Base-by-base conservation (phyloP, 2,329 filamentous ascomycete species). In the Emydomyces testavorans region DNA sequence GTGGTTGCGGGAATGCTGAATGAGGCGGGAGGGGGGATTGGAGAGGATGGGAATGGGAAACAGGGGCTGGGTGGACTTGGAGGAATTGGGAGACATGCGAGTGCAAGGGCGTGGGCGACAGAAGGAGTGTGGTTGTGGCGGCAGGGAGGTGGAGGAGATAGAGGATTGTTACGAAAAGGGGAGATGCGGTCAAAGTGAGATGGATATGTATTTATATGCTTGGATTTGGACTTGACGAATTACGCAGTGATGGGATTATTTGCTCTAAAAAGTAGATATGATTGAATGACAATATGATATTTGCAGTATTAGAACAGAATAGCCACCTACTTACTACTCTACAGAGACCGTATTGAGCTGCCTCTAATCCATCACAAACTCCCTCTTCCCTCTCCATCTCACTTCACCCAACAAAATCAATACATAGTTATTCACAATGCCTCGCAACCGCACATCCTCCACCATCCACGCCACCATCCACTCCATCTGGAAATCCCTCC, bases 61-160 rank as follows among this genome's bases (percentile, higher is more conserved):
- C 5, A 23, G n/a, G 34, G 11, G 50, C 40, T 20, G 32, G 37
- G 18, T 32, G 49, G 10, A 49, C 29, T 44, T 42, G 61, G 58
- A 4, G 57, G 62, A 4, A 57, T 67, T 51, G 65, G 66, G 4
- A 60, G 80, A 0, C 89, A 95, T 71, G 71, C 83, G 50, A 90
- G 86, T 49, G 86, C 85, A 42, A 78, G 80, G 58, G 82, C 83
- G 0, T 94, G 89, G 72, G 89, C 90, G 8, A 80, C 83, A 2
- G 90, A 96, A 64, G 89, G 88, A 1, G 68, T 95, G 13, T 95
- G 90, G 89, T 65, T 94, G 52, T 89, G 86, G 86, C 55, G 83
- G 73, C 60, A 83, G 73, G 84, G 84, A 61, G 78, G 67, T 66
- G 73, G 70, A 65, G 62, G 66, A 20, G 65, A 68, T 52, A 57